phyloP scores from a whole-genome alignment of 331 rosid genomes.

The Pyrus hybrid region DNA sequence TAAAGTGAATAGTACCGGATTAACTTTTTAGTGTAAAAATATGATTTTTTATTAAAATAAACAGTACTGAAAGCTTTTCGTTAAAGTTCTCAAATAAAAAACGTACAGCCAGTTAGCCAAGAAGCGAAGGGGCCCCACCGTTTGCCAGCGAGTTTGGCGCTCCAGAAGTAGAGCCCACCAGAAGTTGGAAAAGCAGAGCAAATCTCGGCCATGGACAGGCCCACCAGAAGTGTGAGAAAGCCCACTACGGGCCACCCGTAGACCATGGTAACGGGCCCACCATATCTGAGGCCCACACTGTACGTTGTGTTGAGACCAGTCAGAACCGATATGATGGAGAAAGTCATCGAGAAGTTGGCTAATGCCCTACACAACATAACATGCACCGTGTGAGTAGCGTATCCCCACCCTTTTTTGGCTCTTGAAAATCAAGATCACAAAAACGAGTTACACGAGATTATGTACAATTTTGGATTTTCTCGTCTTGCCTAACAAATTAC shows the following conservation, averaged over 20 bases:
- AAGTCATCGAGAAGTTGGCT: conserved; percentile 39
- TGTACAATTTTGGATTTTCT: neutral
- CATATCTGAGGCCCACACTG: conserved; percentile 24
- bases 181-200: conserved; percentile 50
- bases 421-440: neutral
- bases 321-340: conserved; percentile 35
- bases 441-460: neutral
- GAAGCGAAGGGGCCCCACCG: conserved; percentile 36
- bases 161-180: conserved; percentile 53
- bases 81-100: no score
- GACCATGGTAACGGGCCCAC: conserved; percentile 38
- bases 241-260: conserved; percentile 44
- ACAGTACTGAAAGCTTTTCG: no score
- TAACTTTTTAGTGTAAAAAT: no score
- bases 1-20: no score
- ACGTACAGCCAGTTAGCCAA: conserved; percentile 45
- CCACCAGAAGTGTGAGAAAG: conserved; percentile 27
- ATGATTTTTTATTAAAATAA: no score
- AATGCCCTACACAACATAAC: conserved; percentile 23
- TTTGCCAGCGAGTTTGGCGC: conserved; percentile 25
- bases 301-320: conserved; percentile 39
- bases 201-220: conserved; percentile 42
- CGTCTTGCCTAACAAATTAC: neutral
- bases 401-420: no score
- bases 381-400: neutral